These are phyloP conservation scores for Monilinia fructigena DNA, from an alignment of 2,329 filamentous ascomycete genomes.

Conservation along the genomic window DNA sequence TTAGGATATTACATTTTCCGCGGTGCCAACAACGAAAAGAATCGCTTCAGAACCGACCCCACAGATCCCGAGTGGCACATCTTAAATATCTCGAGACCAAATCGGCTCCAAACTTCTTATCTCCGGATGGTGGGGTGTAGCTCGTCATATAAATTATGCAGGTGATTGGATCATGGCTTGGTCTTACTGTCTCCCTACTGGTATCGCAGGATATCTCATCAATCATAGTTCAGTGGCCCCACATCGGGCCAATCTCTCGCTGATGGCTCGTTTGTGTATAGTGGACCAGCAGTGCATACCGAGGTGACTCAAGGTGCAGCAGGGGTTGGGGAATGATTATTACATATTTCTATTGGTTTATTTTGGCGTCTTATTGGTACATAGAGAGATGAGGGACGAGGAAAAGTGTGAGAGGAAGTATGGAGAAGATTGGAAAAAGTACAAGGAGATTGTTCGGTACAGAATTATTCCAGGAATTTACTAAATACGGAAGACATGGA, in stretches of 20 bases:
- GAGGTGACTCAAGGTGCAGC: slow-evolving; percentile 70
- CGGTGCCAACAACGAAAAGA: slow-evolving; percentile 91
- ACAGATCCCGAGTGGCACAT: slow-evolving; percentile 72
- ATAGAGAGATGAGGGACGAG: slow-evolving; percentile 84
- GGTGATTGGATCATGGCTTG: slow-evolving; percentile 94
- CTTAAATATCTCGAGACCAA: slow-evolving; percentile 84
- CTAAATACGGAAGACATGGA: slow-evolving; percentile 43
- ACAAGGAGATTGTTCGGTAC: slow-evolving; percentile 77
- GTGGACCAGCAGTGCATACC: slow-evolving; percentile 55
- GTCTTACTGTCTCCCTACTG: slow-evolving; percentile 86
- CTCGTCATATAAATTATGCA: slow-evolving; percentile 92
- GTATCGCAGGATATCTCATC: slow-evolving; percentile 77
- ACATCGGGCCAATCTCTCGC: slow-evolving; percentile 50
- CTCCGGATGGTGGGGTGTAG: slow-evolving; percentile 89
- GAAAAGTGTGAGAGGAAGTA: slow-evolving; percentile 91
- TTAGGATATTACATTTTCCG: slow-evolving; percentile 91
- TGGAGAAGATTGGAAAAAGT: slow-evolving; percentile 86
- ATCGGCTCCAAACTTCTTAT: slow-evolving; percentile 75
- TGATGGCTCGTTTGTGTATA: slow-evolving; percentile 52
- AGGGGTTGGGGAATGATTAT: slow-evolving; percentile 82
- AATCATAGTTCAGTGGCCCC: slow-evolving; percentile 49
- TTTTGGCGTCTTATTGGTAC: slow-evolving; percentile 82
- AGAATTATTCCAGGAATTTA: slow-evolving; percentile 77
- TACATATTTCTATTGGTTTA: slow-evolving; percentile 95
- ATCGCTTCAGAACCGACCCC: slow-evolving; percentile 85